These are phyloP conservation scores for Lignosus rhinocerotis DNA, from an alignment of 1,284 basidiomycete genomes.

Conservation along the genomic window DNA sequence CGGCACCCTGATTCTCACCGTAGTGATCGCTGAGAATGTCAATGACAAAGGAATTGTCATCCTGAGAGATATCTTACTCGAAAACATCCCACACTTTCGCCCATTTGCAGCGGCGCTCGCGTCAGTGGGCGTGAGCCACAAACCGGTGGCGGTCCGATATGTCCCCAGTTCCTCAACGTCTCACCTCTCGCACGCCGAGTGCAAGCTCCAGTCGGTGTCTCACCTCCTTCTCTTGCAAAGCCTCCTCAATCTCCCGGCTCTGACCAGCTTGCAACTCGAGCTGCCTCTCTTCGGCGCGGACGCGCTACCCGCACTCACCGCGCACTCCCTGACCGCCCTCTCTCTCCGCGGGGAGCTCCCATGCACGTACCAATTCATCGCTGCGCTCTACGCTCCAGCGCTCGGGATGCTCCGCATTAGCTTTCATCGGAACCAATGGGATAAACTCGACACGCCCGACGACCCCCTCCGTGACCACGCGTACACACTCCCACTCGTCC, in stretches of 20 bases:
- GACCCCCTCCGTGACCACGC: conserved; percentile 3
- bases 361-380: conserved; percentile 10
- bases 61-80: conserved; percentile 5
- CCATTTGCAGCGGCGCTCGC: conserved; percentile 8
- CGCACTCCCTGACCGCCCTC: not conserved
- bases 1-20: conserved; percentile 8
- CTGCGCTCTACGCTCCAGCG: conserved; percentile 1
- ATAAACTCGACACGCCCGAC: not conserved
- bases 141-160: conserved; percentile 5
- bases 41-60: conserved; percentile 2
- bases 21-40: not conserved
- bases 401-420: conserved; percentile 2
- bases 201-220: not conserved
- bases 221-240: conserved; percentile 3
- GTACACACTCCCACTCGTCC: conserved; percentile 6
- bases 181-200: conserved; percentile 11
- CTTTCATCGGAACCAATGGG: conserved; percentile 11
- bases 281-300: conserved; percentile 8
- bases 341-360: conserved; percentile 15
- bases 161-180: not conserved
- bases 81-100: conserved; percentile 8
- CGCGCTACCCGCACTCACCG: not conserved
- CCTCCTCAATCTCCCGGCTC: not conserved
- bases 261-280: conserved; percentile 10
- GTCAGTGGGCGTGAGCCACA: conserved; percentile 5